A percentile compares a stretch with the other conserved stretches of the same genome.
These are phyloP conservation scores for Leishmania lainsoni DNA, from an alignment of 208 protist species.

Conservation along the genomic window DNA sequence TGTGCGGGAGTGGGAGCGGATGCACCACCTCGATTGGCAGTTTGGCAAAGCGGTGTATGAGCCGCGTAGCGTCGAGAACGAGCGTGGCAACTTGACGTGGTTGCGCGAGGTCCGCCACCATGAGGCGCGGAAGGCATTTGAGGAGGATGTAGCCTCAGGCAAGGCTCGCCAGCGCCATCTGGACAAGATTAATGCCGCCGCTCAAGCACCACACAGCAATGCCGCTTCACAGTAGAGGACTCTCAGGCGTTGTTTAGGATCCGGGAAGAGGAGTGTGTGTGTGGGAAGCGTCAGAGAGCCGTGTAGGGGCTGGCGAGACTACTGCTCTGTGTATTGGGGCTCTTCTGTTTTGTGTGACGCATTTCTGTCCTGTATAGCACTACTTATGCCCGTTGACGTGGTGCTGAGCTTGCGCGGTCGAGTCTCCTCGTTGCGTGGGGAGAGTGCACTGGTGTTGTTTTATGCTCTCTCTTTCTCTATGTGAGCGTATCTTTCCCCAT, in stretches of 20 bases:
- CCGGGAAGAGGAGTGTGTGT: background rate
- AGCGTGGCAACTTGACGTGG: constrained; percentile 87
- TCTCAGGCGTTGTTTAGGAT: no score
- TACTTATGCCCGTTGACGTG: background rate
- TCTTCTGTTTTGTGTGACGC: background rate
- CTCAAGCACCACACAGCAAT: background rate
- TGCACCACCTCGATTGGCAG: constrained; percentile 91
- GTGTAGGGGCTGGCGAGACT: background rate
- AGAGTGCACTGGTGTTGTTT: background rate
- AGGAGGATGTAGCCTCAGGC: constrained; percentile 56
- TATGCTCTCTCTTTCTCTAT: background rate
- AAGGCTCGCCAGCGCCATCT: constrained; percentile 74
- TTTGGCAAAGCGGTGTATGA: constrained; percentile 91
- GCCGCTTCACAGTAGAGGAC: background rate
- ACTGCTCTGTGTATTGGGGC: background rate
- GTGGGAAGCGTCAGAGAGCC: background rate
- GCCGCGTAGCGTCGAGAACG: constrained; percentile 69
- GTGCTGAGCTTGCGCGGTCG: background rate
- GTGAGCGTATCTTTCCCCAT: background rate
- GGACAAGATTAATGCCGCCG: constrained; percentile 61
- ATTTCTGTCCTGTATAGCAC: background rate
- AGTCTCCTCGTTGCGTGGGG: background rate
- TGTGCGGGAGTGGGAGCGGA: constrained; percentile 88
- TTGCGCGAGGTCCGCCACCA: constrained; percentile 77
- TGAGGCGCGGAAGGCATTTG: constrained; percentile 56